Evolutionary conservation across 208 protist genomes (phyloP).

Genomic region (Leishmania turanica): DNA sequence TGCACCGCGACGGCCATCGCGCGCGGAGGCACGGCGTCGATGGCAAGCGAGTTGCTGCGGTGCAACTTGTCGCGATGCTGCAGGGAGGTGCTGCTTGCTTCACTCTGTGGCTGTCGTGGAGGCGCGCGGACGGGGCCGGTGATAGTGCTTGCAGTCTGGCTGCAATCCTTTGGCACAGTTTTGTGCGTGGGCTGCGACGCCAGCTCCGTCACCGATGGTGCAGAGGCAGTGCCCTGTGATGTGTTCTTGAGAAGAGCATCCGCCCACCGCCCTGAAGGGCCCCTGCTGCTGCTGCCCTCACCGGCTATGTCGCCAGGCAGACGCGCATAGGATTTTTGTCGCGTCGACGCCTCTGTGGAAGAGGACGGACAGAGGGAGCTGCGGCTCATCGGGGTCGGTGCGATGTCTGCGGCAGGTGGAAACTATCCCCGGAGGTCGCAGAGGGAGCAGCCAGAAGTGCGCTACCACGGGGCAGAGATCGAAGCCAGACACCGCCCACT

Average conservation of each 20-base stretch:
- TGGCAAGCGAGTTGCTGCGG: background rate
- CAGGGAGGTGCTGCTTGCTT: background rate
- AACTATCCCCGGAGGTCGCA: background rate
- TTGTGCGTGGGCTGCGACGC: background rate
- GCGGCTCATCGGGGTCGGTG: background rate
- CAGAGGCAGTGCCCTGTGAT: background rate
- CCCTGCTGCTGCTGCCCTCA: background rate
- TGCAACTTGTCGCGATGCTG: background rate
- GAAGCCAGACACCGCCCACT: background rate
- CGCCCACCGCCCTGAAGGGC: slow-evolving; percentile 11
- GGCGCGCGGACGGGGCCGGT: background rate
- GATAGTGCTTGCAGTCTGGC: background rate
- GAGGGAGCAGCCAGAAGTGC: background rate
- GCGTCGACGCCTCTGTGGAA: background rate
- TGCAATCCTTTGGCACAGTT: background rate
- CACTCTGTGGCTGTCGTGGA: background rate
- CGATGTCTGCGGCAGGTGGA: background rate
- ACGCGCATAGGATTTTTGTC: background rate
- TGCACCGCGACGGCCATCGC: slow-evolving; percentile 8
- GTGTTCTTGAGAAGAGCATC: slow-evolving; percentile 5
- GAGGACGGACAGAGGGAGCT: background rate
- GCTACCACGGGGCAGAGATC: background rate
- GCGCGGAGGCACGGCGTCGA: background rate
- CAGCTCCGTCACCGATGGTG: background rate
- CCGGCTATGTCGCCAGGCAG: background rate